Conservation (phyloP, 352 stramenopile genomes). For the Aphanomyces invadans region DNA sequence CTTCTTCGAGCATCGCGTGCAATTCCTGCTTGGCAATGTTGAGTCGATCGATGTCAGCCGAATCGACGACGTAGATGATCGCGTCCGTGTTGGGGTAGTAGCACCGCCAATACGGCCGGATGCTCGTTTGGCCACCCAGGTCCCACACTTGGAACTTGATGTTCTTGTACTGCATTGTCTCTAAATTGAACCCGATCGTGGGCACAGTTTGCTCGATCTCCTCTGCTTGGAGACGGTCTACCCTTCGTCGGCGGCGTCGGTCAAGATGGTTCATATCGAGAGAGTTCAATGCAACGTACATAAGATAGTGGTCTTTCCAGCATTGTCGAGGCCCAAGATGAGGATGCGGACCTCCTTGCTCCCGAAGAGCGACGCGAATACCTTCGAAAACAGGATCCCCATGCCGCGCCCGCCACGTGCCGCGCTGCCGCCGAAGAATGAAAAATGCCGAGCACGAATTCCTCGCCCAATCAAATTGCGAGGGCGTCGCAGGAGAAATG, state of each 20-base stretch:
- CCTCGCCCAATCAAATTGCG: constrained; percentile 2
- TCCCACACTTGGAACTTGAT: constrained; percentile 99
- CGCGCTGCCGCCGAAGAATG: neutral
- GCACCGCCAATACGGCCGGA: constrained; percentile 98
- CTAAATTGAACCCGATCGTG: constrained; percentile 98
- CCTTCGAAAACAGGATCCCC: constrained; percentile 96
- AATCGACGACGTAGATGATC: constrained; percentile 95
- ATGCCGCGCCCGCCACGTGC: constrained; percentile 48
- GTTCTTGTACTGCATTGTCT: constrained; percentile 89
- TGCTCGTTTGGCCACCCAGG: constrained; percentile 98
- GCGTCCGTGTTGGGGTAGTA: constrained; percentile 99
- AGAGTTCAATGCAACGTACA: constrained; percentile 53
- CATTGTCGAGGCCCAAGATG: constrained; percentile 99
- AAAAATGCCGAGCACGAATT: neutral
- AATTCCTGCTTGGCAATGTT: constrained; percentile 97
- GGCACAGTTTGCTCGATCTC: constrained; percentile 98
- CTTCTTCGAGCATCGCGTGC: constrained; percentile 95
- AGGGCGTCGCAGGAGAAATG: neutral
- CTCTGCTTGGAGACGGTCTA: constrained; percentile 77
- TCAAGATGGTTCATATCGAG: neutral
- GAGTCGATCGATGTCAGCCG: constrained; percentile 95
- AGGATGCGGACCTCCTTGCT: constrained; percentile 99
- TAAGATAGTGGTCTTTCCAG: constrained; percentile 99
- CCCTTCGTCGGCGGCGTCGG: no score
- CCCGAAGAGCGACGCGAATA: constrained; percentile 98